Conservation (phyloP, 1,284 basidiomycete genomes). For the Marasmius fiardii region DNA sequence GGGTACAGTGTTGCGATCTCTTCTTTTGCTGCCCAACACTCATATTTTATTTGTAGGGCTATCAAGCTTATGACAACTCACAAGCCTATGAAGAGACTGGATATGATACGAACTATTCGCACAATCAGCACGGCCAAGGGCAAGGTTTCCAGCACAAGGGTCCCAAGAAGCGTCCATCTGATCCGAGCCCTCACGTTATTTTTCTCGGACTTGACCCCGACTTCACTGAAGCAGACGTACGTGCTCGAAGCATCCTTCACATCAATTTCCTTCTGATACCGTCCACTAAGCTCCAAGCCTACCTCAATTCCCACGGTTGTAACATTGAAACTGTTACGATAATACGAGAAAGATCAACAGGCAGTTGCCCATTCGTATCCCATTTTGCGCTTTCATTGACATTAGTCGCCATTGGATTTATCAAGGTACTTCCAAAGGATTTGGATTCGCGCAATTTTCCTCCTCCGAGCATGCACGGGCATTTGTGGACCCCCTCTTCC, state of each 20-base stretch:
- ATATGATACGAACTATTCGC: constrained; percentile 21
- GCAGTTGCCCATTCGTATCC: constrained; percentile 84
- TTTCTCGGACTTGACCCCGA: constrained; percentile 88
- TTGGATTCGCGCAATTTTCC: constrained; percentile 91
- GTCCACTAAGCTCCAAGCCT: constrained; percentile 67
- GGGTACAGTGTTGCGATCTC: constrained; percentile 41
- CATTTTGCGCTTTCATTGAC: constrained; percentile 68
- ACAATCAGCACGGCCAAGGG: constrained; percentile 22
- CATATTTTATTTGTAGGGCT: constrained; percentile 15
- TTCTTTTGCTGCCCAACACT: constrained; percentile 1
- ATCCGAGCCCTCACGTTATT: constrained; percentile 85
- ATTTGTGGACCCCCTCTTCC: constrained; percentile 85
- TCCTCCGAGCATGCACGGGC: constrained; percentile 79
- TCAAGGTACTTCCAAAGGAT: constrained; percentile 86
- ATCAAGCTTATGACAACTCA: constrained; percentile 47
- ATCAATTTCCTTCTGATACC: constrained; percentile 24
- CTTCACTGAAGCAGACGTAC: constrained; percentile 86
- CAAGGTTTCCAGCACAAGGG: constrained; percentile 49
- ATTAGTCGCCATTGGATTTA: constrained; percentile 57
- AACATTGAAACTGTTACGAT: constrained; percentile 84
- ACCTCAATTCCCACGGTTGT: constrained; percentile 70
- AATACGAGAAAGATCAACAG: constrained; percentile 90
- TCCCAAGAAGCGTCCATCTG: constrained; percentile 70
- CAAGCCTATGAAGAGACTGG: constrained; percentile 41
- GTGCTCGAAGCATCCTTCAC: constrained; percentile 40